Evolutionary conservation across 495 filamentous ascomycete species (phyloP).

Genomic region (Xeromyces bisporus): DNA sequence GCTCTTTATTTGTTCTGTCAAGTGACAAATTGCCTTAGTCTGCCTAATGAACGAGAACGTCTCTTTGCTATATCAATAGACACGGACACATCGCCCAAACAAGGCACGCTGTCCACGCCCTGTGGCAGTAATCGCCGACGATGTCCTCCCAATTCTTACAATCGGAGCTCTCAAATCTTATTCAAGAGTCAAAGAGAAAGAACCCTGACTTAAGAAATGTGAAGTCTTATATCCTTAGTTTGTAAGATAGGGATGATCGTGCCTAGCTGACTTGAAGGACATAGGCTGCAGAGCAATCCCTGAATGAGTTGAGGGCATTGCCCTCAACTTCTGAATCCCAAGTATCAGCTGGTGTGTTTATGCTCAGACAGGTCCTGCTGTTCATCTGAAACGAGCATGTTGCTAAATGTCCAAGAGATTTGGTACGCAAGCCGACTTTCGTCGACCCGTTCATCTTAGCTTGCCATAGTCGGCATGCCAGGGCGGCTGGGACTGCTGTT

Average conservation of each 20-base stretch:
- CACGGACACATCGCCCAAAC: conserved; percentile 6
- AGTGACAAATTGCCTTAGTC: no score
- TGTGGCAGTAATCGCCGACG: conserved; percentile 18
- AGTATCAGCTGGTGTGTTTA: conserved; percentile 55
- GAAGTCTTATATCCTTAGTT: conserved; percentile 11
- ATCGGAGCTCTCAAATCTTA: conserved; percentile 76
- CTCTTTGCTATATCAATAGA: conserved; percentile 6
- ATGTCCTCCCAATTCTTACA: conserved; percentile 91
- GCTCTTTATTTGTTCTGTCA: no score
- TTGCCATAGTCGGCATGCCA: conserved; percentile 74
- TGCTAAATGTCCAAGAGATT: conserved; percentile 40
- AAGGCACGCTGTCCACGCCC: conserved; percentile 17
- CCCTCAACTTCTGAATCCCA: conserved; percentile 65
- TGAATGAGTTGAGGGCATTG: conserved; percentile 74
- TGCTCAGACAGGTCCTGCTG: background rate
- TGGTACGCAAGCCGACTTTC: conserved; percentile 64
- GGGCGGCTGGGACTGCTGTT: conserved; percentile 71
- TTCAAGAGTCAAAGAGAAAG: conserved; percentile 91
- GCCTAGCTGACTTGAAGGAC: conserved; percentile 9
- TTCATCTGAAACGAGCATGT: background rate
- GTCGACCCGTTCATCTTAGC: conserved; percentile 85
- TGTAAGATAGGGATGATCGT: background rate
- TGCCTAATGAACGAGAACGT: background rate
- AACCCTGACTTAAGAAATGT: conserved; percentile 77
- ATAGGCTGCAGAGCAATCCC: conserved; percentile 83